Conservation (phyloP, 2,329 filamentous ascomycete species). For the Xylariaceae sp. region DNA sequence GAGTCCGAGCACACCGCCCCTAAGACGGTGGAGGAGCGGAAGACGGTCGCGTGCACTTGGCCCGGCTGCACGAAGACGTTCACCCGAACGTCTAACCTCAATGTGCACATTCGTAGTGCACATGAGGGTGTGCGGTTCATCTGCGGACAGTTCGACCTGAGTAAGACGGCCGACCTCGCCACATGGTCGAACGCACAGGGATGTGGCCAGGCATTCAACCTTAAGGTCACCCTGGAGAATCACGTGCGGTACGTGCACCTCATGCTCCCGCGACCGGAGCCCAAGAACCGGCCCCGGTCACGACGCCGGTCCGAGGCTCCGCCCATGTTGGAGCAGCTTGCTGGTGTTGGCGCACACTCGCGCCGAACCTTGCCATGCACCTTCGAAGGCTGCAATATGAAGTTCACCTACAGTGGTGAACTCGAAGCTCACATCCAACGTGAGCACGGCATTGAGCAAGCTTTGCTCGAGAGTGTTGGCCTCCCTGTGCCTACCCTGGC, state of each 20-base stretch:
- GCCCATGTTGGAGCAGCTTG: conserved; percentile 40
- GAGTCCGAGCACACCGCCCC: conserved; percentile 66
- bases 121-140: conserved; percentile 73
- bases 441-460: conserved; percentile 26
- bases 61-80: conserved; percentile 69
- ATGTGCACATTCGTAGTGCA: conserved; percentile 68
- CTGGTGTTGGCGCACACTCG: conserved; percentile 37
- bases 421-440: conserved; percentile 41
- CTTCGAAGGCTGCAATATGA: conserved; percentile 38
- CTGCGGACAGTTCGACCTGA: conserved; percentile 67
- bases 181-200: conserved; percentile 62
- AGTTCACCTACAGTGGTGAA: conserved; percentile 48
- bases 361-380: conserved; percentile 43
- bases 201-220: conserved; percentile 70
- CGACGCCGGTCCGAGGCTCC: conserved; percentile 16
- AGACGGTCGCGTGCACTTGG: conserved; percentile 61
- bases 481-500: background rate
- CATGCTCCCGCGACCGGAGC: conserved; percentile 45
- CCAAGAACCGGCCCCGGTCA: conserved; percentile 9
- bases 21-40: conserved; percentile 55
- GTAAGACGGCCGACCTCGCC: conserved; percentile 49
- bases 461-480: conserved; percentile 15
- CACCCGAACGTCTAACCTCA: conserved; percentile 77
- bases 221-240: conserved; percentile 74
- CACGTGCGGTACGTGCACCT: conserved; percentile 81